Evolutionary conservation across 2,329 filamentous ascomycete species (phyloP).

Genomic region (Pseudogymnoascus sp.): DNA sequence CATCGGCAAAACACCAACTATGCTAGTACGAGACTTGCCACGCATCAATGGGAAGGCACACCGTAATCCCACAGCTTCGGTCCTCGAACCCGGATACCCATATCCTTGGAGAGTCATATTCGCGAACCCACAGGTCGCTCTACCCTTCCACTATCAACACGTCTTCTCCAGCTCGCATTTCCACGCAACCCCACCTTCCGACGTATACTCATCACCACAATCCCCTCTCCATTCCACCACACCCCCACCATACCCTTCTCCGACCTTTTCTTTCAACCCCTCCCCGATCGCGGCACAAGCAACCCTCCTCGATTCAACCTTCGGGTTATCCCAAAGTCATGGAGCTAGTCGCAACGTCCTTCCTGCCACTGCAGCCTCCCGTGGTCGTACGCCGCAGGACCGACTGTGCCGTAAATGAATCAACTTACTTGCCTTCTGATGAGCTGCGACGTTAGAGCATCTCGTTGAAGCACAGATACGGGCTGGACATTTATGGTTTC

Average conservation of each 20-base stretch:
- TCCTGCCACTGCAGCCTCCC: background rate
- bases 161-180: background rate
- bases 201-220: background rate
- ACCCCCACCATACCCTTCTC: no score
- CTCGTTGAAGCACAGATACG: constrained; percentile 60
- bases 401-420: constrained; percentile 29
- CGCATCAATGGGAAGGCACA: background rate
- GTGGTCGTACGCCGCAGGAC: constrained; percentile 14
- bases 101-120: background rate
- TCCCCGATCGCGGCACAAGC: constrained; percentile 20
- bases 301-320: constrained; percentile 28
- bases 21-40: background rate
- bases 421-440: constrained; percentile 43
- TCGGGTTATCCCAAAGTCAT: constrained; percentile 25
- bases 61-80: background rate
- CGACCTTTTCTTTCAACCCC: background rate
- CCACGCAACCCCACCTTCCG: constrained; percentile 5
- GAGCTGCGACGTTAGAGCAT: constrained; percentile 53
- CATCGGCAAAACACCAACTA: background rate
- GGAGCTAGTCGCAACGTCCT: constrained; percentile 27
- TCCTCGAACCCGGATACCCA: background rate
- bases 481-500: constrained; percentile 40
- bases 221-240: background rate
- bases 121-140: background rate
- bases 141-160: background rate